A percentile compares a stretch with the other conserved stretches of the same genome.
Evolutionary conservation across 1,284 basidiomycete genomes (phyloP).

Genomic region (Marasmius oreades): DNA sequence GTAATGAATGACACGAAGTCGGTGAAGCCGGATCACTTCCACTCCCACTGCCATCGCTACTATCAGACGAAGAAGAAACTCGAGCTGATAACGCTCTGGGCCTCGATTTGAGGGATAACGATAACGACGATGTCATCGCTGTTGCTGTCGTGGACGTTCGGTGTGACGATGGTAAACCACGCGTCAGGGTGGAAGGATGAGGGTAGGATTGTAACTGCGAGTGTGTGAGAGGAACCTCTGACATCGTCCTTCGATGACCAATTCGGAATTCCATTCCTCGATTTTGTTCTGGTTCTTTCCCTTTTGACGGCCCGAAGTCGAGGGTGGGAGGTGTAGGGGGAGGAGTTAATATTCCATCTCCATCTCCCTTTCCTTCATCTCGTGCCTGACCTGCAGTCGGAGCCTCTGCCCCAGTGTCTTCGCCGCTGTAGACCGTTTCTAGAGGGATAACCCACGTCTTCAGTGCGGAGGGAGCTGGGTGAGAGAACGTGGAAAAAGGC

Average conservation of each 20-base stretch:
- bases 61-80: background rate
- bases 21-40: background rate
- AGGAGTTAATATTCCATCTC: background rate
- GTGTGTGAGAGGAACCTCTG: background rate
- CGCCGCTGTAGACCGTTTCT: background rate
- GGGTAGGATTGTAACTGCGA: background rate
- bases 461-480: no score
- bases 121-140: no score
- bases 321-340: background rate
- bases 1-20: background rate
- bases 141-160: no score
- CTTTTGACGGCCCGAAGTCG: background rate
- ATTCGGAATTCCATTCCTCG: background rate
- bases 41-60: no score
- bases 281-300: background rate
- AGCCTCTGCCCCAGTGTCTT: background rate
- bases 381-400: background rate
- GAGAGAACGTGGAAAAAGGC: background rate
- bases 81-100: background rate
- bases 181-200: background rate
- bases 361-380: background rate
- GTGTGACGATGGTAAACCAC: no score
- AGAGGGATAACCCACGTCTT: background rate
- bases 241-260: background rate
- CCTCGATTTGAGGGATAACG: background rate